Evolutionary conservation across 768 basidiomycete species (phyloP).

Genomic region (Boletus fagicola): DNA sequence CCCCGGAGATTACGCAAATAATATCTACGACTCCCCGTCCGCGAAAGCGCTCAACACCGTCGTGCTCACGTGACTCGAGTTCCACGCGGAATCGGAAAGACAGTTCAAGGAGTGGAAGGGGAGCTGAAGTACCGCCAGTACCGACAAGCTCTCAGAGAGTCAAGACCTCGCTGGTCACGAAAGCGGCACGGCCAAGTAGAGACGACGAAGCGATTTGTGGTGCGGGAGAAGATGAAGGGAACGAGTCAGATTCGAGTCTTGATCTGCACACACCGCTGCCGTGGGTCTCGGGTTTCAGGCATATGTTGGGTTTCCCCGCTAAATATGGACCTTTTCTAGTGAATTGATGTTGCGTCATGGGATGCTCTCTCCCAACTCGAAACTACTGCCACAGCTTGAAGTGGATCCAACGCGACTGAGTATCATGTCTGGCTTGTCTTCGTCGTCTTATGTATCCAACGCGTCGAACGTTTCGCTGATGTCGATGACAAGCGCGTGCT

Average conservation of each 20-base stretch:
- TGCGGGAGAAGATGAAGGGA: slow-evolving; percentile 32
- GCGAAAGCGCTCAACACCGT: slow-evolving; percentile 25
- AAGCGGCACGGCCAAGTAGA: neutral
- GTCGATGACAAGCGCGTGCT: slow-evolving; percentile 25
- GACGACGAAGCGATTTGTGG: neutral
- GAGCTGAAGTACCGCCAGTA: slow-evolving; percentile 10
- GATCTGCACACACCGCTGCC: slow-evolving; percentile 69
- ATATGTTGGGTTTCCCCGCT: neutral
- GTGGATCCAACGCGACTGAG: slow-evolving; percentile 24
- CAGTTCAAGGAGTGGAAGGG: slow-evolving; percentile 9
- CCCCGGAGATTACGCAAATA: slow-evolving; percentile 42
- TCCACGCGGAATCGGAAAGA: slow-evolving; percentile 15
- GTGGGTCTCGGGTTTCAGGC: slow-evolving; percentile 40
- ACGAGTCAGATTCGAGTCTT: slow-evolving; percentile 61
- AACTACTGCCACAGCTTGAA: slow-evolving; percentile 43
- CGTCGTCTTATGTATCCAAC: slow-evolving; percentile 28
- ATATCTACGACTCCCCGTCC: slow-evolving; percentile 40
- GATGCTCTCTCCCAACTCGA: slow-evolving; percentile 63
- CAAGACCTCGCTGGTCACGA: neutral
- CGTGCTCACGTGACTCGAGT: slow-evolving; percentile 27
- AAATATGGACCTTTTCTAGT: slow-evolving; percentile 31
- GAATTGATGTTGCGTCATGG: slow-evolving; percentile 67
- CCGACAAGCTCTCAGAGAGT: slow-evolving; percentile 7
- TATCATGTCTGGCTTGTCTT: slow-evolving; percentile 24
- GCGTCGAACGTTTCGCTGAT: slow-evolving; percentile 24